Conservation (phyloP, 2,329 filamentous ascomycete genomes). For the Exophiala xenobiotica region DNA sequence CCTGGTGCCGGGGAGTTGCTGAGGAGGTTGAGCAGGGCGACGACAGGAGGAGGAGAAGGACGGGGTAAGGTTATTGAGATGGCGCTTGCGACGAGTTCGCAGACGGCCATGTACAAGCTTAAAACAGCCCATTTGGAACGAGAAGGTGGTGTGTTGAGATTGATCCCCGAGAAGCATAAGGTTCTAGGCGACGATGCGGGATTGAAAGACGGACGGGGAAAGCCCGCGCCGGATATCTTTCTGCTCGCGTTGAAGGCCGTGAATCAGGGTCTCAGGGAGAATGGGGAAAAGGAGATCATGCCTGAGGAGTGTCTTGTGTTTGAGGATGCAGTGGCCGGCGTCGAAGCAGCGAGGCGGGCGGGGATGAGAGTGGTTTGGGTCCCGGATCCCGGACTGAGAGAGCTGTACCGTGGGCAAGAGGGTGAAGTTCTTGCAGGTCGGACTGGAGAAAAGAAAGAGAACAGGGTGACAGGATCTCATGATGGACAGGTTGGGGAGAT, state of each 20-base stretch:
- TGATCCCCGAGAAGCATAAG: neutral
- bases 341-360: conserved; percentile 83
- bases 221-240: conserved; percentile 93
- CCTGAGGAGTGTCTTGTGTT: conserved; percentile 93
- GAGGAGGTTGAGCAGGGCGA: neutral
- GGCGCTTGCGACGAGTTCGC: neutral
- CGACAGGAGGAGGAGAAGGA: neutral
- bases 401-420: conserved; percentile 74
- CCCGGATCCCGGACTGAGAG: conserved; percentile 74
- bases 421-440: conserved; percentile 77
- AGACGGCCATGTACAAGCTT: neutral
- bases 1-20: neutral
- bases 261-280: conserved; percentile 65
- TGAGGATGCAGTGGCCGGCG: conserved; percentile 88
- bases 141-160: neutral
- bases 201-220: conserved; percentile 74
- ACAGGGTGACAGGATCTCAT: conserved; percentile 35
- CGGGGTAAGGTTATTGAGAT: neutral
- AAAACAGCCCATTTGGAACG: neutral
- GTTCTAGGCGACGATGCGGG: conserved; percentile 83
- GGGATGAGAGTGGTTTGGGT: conserved; percentile 95
- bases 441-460: conserved; percentile 63
- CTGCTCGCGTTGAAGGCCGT: conserved; percentile 78
- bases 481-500: conserved; percentile 52
- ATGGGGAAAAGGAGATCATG: conserved; percentile 51